phyloP scores from a whole-genome alignment of 768 basidiomycete species.

The Royoungia palumana region DNA sequence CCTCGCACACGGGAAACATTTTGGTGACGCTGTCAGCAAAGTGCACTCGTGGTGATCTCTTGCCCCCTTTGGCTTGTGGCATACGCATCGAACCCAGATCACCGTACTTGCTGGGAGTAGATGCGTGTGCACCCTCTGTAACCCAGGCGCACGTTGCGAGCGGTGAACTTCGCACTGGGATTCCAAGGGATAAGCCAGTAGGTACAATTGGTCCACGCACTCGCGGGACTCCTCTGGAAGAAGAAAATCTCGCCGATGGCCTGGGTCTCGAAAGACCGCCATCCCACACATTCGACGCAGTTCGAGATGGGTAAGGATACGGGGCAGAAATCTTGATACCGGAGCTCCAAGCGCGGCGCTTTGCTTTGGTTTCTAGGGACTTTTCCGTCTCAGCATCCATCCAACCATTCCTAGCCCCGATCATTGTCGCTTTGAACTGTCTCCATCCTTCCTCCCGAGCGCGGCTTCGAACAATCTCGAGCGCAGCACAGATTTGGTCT shows the following conservation, averaged over 20 bases:
- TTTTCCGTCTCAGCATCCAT: slow-evolving; percentile 25
- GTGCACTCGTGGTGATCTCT: slow-evolving; percentile 15
- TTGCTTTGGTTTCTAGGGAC: slow-evolving; percentile 54
- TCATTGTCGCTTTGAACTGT: slow-evolving; percentile 32
- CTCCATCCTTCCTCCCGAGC: slow-evolving; percentile 38
- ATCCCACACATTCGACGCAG: slow-evolving; percentile 16
- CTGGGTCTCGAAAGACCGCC: not conserved
- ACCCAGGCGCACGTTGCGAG: slow-evolving; percentile 42
- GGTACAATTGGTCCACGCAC: slow-evolving; percentile 25
- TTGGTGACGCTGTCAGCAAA: slow-evolving; percentile 19
- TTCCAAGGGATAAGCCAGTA: slow-evolving; percentile 45
- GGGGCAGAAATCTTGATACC: slow-evolving; percentile 40
- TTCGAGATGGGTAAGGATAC: slow-evolving; percentile 11
- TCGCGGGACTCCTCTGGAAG: not conserved
- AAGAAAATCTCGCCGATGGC: slow-evolving; percentile 5
- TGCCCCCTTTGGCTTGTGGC: slow-evolving; percentile 13
- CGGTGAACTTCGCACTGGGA: slow-evolving; percentile 49
- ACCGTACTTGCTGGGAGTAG: slow-evolving; percentile 15
- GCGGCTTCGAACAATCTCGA: slow-evolving; percentile 42
- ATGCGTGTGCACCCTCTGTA: slow-evolving; percentile 35
- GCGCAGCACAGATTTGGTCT: slow-evolving; percentile 39
- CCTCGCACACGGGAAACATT: slow-evolving; percentile 31
- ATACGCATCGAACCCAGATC: slow-evolving; percentile 12
- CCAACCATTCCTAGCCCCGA: slow-evolving; percentile 25
- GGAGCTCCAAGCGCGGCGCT: slow-evolving; percentile 67